These are phyloP conservation scores for Aspergillus sergii DNA, from an alignment of 2,329 filamentous ascomycete species.

Conservation along the genomic window DNA sequence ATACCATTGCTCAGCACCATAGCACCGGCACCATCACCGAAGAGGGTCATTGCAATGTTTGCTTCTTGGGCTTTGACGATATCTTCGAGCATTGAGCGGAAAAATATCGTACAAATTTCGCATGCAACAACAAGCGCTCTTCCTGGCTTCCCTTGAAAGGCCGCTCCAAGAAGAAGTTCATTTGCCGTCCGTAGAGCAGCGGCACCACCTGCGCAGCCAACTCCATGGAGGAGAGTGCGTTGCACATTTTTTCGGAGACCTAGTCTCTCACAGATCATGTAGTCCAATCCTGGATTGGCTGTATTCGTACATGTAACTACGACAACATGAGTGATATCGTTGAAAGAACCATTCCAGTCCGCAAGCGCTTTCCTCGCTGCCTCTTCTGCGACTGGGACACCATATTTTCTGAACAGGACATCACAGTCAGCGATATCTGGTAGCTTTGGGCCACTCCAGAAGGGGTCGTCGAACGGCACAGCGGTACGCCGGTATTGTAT, in stretches of 20 bases:
- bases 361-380: not conserved
- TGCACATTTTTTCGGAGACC: not conserved
- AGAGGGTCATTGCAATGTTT: not conserved
- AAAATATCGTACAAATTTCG: constrained; percentile 2
- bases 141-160: not conserved
- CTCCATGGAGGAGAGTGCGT: constrained; percentile 1
- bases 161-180: not conserved
- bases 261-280: not conserved
- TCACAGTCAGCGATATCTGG: not conserved
- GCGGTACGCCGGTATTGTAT: not conserved
- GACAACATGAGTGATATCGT: constrained; percentile 1
- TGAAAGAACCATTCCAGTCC: not conserved
- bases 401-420: constrained; percentile 1
- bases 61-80: not conserved
- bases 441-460: not conserved
- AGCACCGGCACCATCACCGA: constrained; percentile 4
- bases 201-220: constrained; percentile 7
- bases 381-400: not conserved
- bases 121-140: constrained; percentile 5
- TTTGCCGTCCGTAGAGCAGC: not conserved
- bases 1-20: constrained; percentile 3
- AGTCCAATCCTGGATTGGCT: constrained; percentile 2
- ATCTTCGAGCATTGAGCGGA: constrained; percentile 1
- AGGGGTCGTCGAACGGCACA: not conserved
- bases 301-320: constrained; percentile 7